Evolutionary conservation across 306 rosid species (phyloP).

Genomic region (Rubus idaeus): DNA sequence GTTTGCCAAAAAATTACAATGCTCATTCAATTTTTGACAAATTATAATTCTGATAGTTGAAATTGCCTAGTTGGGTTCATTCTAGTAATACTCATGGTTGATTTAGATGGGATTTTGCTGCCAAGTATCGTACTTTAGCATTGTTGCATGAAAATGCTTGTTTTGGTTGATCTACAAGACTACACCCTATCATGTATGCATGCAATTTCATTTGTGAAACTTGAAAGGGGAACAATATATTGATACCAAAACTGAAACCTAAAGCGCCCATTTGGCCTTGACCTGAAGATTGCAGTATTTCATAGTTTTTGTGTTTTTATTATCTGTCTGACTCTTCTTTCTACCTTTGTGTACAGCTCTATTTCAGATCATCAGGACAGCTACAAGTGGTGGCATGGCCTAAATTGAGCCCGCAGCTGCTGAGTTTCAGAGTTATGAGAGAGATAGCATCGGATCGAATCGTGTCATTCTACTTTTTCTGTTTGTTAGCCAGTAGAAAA

Average conservation of each 20-base stretch:
- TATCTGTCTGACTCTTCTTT: slow-evolving; percentile 6
- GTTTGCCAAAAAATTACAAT: too few species aligned
- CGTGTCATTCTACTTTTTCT: slow-evolving; percentile 9
- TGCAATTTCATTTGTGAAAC: neutral
- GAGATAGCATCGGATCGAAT: slow-evolving; percentile 12
- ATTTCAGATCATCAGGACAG: slow-evolving; percentile 96
- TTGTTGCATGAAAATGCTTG: neutral
- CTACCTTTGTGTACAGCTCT: slow-evolving; percentile 55
- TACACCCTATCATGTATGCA: neutral
- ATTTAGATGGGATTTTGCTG: neutral
- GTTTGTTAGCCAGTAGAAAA: slow-evolving; percentile 35
- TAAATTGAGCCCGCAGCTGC: slow-evolving; percentile 33
- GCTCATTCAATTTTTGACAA: too few species aligned
- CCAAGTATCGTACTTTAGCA: neutral
- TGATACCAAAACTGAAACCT: neutral
- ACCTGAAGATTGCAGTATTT: neutral
- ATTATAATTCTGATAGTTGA: neutral
- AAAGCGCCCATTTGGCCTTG: neutral
- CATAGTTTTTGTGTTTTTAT: slow-evolving; percentile 7
- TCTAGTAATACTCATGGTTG: neutral
- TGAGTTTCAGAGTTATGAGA: slow-evolving; percentile 8
- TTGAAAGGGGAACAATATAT: neutral
- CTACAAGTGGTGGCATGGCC: slow-evolving; percentile 92
- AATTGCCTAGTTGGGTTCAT: neutral
- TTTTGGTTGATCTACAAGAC: neutral